Percentiles rank a stretch among this genome's conserved stretches.
Conservation (phyloP, 139 green algal genomes). For the Asterochloris sp. region DNA sequence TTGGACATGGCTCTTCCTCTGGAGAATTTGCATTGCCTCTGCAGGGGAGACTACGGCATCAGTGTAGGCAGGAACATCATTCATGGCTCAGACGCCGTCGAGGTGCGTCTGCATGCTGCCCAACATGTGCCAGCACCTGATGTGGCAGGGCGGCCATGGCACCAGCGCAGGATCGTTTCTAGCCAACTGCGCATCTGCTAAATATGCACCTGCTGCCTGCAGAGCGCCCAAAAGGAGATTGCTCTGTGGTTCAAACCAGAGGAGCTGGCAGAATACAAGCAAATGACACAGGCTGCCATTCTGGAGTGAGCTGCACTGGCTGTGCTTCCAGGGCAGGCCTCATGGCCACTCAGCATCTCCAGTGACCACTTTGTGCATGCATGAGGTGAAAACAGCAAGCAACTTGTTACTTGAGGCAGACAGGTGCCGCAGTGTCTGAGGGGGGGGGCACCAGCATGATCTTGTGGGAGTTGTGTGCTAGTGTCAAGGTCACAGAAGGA, state of each 20-base stretch:
- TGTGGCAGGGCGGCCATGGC: neutral
- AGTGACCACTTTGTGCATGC: neutral
- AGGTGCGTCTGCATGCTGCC: constrained; percentile 33
- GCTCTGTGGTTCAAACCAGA: constrained; percentile 67
- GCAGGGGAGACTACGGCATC: constrained; percentile 57
- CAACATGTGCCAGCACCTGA: neutral
- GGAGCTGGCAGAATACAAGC: constrained; percentile 56
- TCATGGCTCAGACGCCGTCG: constrained; percentile 64
- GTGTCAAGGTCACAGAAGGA: no score
- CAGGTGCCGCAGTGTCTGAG: no score
- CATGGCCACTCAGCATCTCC: neutral
- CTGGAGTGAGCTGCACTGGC: constrained; percentile 31
- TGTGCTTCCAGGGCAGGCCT: neutral
- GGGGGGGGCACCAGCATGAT: no score
- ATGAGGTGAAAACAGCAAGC: neutral
- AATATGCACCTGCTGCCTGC: neutral
- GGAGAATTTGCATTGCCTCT: neutral
- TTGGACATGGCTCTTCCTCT: no score
- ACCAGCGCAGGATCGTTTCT: neutral
- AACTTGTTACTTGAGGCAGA: neutral
- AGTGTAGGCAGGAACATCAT: constrained; percentile 70
- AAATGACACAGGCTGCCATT: constrained; percentile 14
- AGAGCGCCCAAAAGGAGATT: constrained; percentile 63
- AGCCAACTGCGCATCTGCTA: neutral
- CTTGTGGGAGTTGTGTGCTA: no score